phyloP scores from a whole-genome alignment of 73 alveolate genomes.

The Symbiodinium pilosum region DNA sequence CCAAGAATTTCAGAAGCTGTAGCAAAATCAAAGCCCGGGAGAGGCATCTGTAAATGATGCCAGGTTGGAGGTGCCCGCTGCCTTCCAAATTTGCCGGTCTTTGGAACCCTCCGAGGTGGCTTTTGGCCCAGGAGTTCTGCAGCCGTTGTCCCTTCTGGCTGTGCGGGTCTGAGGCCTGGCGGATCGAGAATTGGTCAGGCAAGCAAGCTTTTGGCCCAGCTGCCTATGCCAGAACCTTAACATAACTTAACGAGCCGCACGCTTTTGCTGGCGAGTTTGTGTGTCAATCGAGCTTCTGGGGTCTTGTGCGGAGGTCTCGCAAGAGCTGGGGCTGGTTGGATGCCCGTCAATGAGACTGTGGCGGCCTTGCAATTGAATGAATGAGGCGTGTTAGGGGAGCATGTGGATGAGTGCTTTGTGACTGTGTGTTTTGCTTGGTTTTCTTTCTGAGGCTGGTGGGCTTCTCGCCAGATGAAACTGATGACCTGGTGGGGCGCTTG shows the following conservation, averaged over 20 bases:
- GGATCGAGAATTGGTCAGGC: conserved; percentile 14
- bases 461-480: background rate
- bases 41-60: too few species aligned
- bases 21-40: too few species aligned
- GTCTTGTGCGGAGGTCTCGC: background rate
- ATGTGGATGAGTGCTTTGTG: too few species aligned
- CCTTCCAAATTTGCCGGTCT: background rate
- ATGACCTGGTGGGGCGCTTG: background rate
- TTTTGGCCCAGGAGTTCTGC: background rate
- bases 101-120: background rate
- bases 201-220: background rate
- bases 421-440: too few species aligned
- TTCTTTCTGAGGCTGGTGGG: background rate
- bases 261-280: too few species aligned
- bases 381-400: too few species aligned
- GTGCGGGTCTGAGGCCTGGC: background rate
- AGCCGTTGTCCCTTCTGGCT: background rate
- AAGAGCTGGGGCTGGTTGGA: background rate
- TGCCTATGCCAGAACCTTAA: background rate
- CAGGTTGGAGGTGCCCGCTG: conserved; percentile 9
- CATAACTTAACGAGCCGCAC: background rate
- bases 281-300: too few species aligned
- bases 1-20: too few species aligned
- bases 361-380: background rate
- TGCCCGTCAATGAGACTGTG: background rate